phyloP scores from a whole-genome alignment of 257 asterid genomes.

The Lavandula angustifolia region DNA sequence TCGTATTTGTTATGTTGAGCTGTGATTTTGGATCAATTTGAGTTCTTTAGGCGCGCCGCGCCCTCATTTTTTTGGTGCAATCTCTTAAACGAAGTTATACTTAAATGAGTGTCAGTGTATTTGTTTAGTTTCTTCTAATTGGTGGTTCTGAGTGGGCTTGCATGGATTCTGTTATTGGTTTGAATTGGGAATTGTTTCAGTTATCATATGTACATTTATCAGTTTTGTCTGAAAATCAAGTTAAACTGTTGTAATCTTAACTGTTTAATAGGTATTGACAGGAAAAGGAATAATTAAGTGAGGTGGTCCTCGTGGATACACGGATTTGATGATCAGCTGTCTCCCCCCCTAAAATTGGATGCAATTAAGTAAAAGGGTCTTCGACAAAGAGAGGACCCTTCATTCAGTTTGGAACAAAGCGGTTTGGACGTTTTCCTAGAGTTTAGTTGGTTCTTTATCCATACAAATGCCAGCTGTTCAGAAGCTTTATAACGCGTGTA shows the following conservation, averaged over 20 bases:
- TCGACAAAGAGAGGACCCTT: slow-evolving; percentile 51
- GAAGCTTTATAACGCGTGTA: slow-evolving; percentile 96
- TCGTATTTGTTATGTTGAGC: not conserved
- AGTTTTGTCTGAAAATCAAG: slow-evolving; percentile 18
- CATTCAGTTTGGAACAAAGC: slow-evolving; percentile 31
- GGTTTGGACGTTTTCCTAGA: slow-evolving; percentile 32
- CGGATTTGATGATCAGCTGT: slow-evolving; percentile 33
- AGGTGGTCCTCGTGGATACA: slow-evolving; percentile 35
- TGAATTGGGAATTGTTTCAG: slow-evolving; percentile 17
- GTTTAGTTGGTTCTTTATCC: slow-evolving; percentile 34
- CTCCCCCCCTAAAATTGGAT: slow-evolving; percentile 32
- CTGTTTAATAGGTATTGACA: slow-evolving; percentile 41
- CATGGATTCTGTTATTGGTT: slow-evolving; percentile 27
- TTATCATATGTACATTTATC: slow-evolving; percentile 5
- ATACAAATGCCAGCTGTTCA: slow-evolving; percentile 95
- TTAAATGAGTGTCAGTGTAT: not conserved
- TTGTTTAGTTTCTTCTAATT: slow-evolving; percentile 23
- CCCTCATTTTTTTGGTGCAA: slow-evolving; percentile 16
- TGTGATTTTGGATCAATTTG: slow-evolving; percentile 23
- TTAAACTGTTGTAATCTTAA: slow-evolving; percentile 24
- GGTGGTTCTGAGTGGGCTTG: slow-evolving; percentile 20
- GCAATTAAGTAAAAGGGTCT: slow-evolving; percentile 48
- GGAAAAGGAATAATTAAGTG: slow-evolving; percentile 32
- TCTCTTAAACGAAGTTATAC: not conserved
- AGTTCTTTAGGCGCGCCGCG: slow-evolving; percentile 15